Evolutionary conservation across 2,329 filamentous ascomycete genomes (phyloP).

Genomic region (Aspergillus neoniger): DNA sequence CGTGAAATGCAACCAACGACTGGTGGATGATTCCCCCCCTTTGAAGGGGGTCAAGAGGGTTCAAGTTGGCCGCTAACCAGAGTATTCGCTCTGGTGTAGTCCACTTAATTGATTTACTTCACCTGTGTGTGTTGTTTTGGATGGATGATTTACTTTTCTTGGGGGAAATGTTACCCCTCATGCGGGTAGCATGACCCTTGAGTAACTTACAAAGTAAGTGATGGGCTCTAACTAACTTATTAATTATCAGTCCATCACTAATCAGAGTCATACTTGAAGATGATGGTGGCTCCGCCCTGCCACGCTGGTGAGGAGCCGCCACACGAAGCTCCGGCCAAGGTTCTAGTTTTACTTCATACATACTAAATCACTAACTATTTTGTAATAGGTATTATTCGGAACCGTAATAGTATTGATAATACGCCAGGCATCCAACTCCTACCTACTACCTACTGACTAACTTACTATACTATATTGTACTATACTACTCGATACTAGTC

Average conservation of each 20-base stretch:
- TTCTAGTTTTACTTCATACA: background rate
- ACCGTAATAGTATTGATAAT: background rate
- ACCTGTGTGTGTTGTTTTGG: background rate
- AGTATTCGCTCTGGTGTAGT: background rate
- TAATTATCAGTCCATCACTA: background rate
- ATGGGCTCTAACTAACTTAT: background rate
- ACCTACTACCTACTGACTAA: background rate
- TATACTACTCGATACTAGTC: background rate
- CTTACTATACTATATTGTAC: background rate
- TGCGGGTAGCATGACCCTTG: background rate
- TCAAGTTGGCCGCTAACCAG: background rate
- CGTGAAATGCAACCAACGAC: background rate
- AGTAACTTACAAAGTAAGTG: background rate
- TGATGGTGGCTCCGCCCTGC: background rate
- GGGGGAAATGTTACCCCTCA: background rate
- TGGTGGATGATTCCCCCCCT: background rate
- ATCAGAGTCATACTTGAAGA: background rate
- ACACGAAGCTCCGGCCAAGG: background rate
- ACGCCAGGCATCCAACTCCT: background rate
- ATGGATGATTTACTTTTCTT: background rate
- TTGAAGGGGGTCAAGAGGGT: background rate
- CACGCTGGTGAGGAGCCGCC: background rate
- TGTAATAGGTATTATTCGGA: too few relatives aligned
- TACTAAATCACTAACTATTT: too few relatives aligned
- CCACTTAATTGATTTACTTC: background rate